phyloP scores from a whole-genome alignment of 2,329 filamentous ascomycete species.

The Pyricularia sp. region DNA sequence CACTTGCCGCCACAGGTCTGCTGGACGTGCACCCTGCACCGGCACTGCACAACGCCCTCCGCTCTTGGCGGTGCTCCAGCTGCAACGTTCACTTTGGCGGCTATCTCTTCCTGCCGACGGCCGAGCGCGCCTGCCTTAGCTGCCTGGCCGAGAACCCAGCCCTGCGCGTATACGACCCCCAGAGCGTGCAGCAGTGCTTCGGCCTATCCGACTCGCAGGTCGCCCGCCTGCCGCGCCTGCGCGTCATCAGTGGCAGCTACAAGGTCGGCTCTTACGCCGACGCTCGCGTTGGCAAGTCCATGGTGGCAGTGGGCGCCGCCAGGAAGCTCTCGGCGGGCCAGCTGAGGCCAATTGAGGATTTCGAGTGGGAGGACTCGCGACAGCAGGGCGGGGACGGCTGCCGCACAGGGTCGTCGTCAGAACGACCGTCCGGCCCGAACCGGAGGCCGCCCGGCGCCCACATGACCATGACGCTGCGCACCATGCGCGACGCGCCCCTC shows the following conservation, averaged over 20 bases:
- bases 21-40: background rate
- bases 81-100: constrained; percentile 4
- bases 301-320: background rate
- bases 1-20: background rate
- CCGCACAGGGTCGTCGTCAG: no score
- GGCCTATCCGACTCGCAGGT: background rate
- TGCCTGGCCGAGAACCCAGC: background rate
- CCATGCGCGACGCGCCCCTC: constrained; percentile 1
- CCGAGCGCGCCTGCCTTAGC: constrained; percentile 2
- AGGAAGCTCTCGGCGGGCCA: background rate
- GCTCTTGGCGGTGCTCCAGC: background rate
- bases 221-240: background rate
- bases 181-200: constrained; percentile 1
- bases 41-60: background rate
- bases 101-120: constrained; percentile 3
- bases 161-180: background rate
- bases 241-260: background rate
- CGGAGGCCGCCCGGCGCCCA: background rate
- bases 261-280: background rate
- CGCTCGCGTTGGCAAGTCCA: background rate
- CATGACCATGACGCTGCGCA: background rate
- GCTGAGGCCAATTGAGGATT: background rate
- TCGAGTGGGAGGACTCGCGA: background rate
- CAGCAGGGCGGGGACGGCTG: background rate
- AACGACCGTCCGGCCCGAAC: background rate